Conservation (phyloP, 352 stramenopile species). For the Phytophthora agathidicida region DNA sequence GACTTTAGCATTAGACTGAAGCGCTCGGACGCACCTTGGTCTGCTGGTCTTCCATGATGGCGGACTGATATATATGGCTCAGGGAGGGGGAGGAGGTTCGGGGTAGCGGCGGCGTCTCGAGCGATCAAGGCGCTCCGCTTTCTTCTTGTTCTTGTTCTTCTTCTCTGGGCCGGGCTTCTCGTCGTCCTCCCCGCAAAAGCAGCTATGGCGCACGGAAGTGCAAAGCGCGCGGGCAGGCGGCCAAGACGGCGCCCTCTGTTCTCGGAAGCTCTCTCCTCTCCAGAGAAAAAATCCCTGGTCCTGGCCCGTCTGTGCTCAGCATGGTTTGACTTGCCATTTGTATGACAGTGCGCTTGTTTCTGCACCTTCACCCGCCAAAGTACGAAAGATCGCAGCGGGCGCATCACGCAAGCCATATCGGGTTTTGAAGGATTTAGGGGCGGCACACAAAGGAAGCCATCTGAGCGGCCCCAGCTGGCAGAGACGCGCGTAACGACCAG, state of each 20-base stretch:
- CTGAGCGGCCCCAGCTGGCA: slow-evolving; percentile 14
- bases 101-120: neutral
- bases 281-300: slow-evolving; percentile 34
- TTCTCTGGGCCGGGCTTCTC: slow-evolving; percentile 15
- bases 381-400: slow-evolving; percentile 21
- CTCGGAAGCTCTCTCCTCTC: slow-evolving; percentile 25
- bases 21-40: slow-evolving; percentile 40
- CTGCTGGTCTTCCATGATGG: slow-evolving; percentile 47
- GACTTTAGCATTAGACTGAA: neutral
- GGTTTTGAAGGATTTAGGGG: slow-evolving; percentile 13
- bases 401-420: slow-evolving; percentile 36
- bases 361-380: no score
- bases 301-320: slow-evolving; percentile 12
- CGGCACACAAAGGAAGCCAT: slow-evolving; percentile 34
- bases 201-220: slow-evolving; percentile 31
- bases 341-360: slow-evolving; percentile 27
- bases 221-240: slow-evolving; percentile 18
- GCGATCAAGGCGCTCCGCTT: neutral
- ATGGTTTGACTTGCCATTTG: slow-evolving; percentile 30
- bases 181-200: slow-evolving; percentile 42
- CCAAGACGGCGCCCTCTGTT: slow-evolving; percentile 17
- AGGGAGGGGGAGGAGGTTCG: neutral
- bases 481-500: slow-evolving; percentile 12
- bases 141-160: no score
- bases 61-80: slow-evolving; percentile 7